These are phyloP conservation scores for Huntiella decipiens DNA, from an alignment of 2,329 filamentous ascomycete species.

Conservation along the genomic window DNA sequence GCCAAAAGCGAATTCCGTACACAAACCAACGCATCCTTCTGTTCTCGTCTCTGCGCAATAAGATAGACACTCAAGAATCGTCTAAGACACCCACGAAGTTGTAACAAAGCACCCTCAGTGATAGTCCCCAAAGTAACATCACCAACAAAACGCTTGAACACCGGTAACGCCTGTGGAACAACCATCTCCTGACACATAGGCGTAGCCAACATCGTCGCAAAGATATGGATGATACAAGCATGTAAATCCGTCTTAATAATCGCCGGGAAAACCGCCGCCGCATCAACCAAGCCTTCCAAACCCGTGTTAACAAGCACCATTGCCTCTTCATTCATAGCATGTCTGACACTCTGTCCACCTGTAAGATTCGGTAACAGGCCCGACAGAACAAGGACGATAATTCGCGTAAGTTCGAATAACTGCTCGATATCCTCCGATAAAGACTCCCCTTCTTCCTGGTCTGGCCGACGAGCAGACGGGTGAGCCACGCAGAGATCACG, in stretches of 20 bases:
- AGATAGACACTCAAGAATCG: conserved; percentile 67
- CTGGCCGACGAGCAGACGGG: conserved; percentile 51
- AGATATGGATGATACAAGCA: conserved; percentile 92
- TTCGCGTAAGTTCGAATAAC: conserved; percentile 86
- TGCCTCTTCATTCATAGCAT: conserved; percentile 74
- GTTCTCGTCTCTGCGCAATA: conserved; percentile 55
- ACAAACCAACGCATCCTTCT: conserved; percentile 58
- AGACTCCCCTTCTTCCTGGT: conserved; percentile 28
- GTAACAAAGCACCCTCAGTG: conserved; percentile 37
- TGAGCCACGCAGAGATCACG: conserved; percentile 78
- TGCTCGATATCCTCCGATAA: conserved; percentile 95
- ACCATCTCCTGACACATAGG: conserved; percentile 69
- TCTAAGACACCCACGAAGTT: conserved; percentile 65
- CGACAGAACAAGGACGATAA: conserved; percentile 82
- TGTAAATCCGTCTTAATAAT: conserved; percentile 95
- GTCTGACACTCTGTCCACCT: conserved; percentile 47
- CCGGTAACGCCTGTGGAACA: conserved; percentile 74
- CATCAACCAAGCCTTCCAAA: conserved; percentile 77
- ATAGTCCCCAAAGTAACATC: conserved; percentile 39
- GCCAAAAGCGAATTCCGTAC: conserved; percentile 87
- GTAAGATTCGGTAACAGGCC: conserved; percentile 70
- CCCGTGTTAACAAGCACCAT: conserved; percentile 61
- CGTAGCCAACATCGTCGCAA: conserved; percentile 78
- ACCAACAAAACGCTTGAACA: conserved; percentile 75
- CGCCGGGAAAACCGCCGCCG: conserved; percentile 83